These are phyloP conservation scores for Entomortierella lignicola DNA, from an alignment of 192 early-diverging fungal species.

Conservation along the genomic window DNA sequence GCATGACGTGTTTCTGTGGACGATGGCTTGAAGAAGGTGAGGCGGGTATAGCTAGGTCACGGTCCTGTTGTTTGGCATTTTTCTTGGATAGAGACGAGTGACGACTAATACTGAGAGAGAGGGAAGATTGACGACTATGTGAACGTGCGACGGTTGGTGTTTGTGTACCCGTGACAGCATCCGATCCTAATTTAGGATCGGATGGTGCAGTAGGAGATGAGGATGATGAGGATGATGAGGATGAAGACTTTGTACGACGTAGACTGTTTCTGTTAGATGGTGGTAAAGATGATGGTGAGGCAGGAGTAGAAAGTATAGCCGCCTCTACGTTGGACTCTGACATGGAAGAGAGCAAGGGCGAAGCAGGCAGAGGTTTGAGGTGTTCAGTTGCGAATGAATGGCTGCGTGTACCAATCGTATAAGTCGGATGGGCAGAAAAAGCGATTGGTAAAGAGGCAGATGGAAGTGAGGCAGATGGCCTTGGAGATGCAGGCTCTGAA, in stretches of 20 bases:
- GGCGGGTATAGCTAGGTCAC: conserved; percentile 19
- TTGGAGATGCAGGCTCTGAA: conserved; percentile 29
- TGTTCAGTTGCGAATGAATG: conserved; percentile 34
- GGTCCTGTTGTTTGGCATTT: conserved; percentile 14
- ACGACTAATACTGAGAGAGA: conserved; percentile 32
- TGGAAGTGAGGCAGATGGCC: conserved; percentile 23
- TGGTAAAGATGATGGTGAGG: conserved; percentile 3
- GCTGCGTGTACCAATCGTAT: conserved; percentile 50
- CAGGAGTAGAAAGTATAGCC: conserved; percentile 1
- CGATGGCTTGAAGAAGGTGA: conserved; percentile 41
- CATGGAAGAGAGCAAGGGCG: conserved; percentile 3
- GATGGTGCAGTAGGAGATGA: neutral
- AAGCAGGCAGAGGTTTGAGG: conserved; percentile 22
- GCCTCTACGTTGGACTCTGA: conserved; percentile 3
- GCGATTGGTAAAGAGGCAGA: conserved; percentile 26
- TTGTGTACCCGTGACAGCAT: neutral
- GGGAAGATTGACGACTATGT: conserved; percentile 17
- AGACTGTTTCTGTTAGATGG: conserved; percentile 9
- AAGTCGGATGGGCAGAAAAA: conserved; percentile 31
- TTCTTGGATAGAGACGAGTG: conserved; percentile 47
- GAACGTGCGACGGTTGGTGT: neutral
- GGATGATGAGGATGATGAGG: neutral
- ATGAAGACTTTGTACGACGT: conserved; percentile 27
- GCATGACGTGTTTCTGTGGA: conserved; percentile 38
- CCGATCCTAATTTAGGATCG: neutral